Percentiles rank a stretch among this genome's conserved stretches.
These are phyloP conservation scores for Dioszegia hungarica DNA, from an alignment of 768 basidiomycete species.

Conservation along the genomic window DNA sequence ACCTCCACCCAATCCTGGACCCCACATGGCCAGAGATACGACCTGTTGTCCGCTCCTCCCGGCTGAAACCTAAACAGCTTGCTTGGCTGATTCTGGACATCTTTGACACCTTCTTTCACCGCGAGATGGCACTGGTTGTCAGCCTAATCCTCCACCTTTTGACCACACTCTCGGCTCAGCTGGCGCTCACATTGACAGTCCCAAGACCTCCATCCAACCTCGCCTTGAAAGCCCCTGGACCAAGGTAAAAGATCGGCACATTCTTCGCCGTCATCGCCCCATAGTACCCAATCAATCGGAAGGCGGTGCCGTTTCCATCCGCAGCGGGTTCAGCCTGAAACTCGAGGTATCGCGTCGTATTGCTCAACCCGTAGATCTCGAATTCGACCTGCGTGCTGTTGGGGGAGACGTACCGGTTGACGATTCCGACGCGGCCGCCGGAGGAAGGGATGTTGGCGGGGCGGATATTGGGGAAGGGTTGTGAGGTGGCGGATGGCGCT, in stretches of 20 bases:
- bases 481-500: background rate
- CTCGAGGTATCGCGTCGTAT: background rate
- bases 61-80: background rate
- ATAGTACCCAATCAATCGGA: background rate
- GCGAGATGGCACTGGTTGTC: background rate
- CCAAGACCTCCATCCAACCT: background rate
- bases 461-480: background rate
- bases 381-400: background rate
- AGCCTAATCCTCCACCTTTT: background rate
- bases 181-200: no score
- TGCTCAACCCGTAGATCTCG: background rate
- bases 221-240: background rate
- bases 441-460: background rate
- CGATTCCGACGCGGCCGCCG: background rate
- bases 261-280: background rate
- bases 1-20: background rate
- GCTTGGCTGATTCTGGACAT: background rate
- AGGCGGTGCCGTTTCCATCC: background rate
- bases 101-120: background rate
- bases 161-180: no score
- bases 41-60: background rate
- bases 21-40: conserved; percentile 2
- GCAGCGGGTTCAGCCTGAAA: background rate
- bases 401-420: background rate
- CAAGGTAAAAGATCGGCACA: background rate